Evolutionary conservation across 768 basidiomycete genomes (phyloP).

Genomic region (Clavulina sp.): DNA sequence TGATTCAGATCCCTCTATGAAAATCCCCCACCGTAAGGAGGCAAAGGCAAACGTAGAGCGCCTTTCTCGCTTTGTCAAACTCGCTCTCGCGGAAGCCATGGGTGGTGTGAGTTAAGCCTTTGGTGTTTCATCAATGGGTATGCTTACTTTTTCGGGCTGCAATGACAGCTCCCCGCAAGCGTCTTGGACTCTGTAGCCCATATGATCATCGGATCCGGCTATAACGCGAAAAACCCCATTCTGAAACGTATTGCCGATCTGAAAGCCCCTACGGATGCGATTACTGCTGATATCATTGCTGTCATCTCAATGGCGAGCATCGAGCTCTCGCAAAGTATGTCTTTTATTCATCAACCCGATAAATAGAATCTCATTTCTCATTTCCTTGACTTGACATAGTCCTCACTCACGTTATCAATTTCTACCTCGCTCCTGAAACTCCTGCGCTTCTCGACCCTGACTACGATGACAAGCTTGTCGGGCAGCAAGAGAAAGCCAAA

Average conservation of each 20-base stretch:
- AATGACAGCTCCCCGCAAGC: not conserved
- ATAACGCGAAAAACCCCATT: not conserved
- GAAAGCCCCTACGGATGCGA: not conserved
- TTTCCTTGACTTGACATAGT: not conserved
- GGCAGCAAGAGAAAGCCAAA: not conserved
- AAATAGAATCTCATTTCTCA: not conserved
- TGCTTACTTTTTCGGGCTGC: not conserved
- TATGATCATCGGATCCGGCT: not conserved
- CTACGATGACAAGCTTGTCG: no score
- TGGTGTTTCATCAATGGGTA: not conserved
- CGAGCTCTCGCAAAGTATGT: not conserved
- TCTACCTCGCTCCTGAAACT: not conserved
- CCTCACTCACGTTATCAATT: conserved; percentile 1
- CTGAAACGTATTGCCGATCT: not conserved
- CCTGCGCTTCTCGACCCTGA: not conserved
- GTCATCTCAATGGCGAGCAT: not conserved
- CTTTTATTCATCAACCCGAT: not conserved
- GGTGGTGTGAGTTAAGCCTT: not conserved
- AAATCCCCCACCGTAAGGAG: not conserved
- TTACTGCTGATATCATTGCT: not conserved
- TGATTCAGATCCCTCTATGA: not conserved
- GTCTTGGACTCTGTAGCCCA: not conserved
- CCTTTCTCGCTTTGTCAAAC: not conserved
- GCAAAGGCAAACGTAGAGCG: not conserved
- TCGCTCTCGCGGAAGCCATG: not conserved